Percentiles rank a stretch among this genome's conserved stretches.
Conservation (phyloP, 2,329 filamentous ascomycete species). For the Xylaria sp. region DNA sequence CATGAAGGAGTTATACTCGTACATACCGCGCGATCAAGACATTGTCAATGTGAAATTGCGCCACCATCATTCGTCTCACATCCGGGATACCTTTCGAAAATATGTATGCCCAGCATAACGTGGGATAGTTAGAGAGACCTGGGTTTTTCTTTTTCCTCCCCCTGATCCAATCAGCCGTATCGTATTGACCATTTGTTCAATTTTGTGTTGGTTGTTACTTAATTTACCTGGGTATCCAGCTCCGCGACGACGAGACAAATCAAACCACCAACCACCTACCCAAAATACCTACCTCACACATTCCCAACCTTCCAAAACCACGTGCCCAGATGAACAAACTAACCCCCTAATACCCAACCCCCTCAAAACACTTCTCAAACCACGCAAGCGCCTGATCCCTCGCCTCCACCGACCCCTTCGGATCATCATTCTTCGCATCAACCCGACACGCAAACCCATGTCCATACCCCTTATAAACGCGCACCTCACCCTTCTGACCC, state of each 20-base stretch:
- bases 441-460: conserved; percentile 38
- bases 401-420: conserved; percentile 25
- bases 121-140: too few species aligned
- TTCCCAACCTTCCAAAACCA: too few species aligned
- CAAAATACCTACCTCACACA: too few species aligned
- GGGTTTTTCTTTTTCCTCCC: too few species aligned
- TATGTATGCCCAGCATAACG: too few species aligned
- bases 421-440: conserved; percentile 23
- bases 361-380: conserved; percentile 27
- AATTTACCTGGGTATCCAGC: too few species aligned
- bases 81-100: background rate
- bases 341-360: conserved; percentile 14
- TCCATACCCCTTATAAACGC: conserved; percentile 35
- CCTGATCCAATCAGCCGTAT: too few species aligned
- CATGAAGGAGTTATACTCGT: background rate
- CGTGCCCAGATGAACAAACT: background rate
- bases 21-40: background rate
- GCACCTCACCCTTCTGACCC: conserved; percentile 33
- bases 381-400: conserved; percentile 32
- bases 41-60: background rate
- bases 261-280: background rate
- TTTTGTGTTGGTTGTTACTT: too few species aligned
- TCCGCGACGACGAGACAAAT: background rate
- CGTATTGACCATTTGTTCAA: too few species aligned
- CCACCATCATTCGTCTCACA: background rate